phyloP scores from a whole-genome alignment of 305 asterid species.

The Stenogyne calaminthoides region DNA sequence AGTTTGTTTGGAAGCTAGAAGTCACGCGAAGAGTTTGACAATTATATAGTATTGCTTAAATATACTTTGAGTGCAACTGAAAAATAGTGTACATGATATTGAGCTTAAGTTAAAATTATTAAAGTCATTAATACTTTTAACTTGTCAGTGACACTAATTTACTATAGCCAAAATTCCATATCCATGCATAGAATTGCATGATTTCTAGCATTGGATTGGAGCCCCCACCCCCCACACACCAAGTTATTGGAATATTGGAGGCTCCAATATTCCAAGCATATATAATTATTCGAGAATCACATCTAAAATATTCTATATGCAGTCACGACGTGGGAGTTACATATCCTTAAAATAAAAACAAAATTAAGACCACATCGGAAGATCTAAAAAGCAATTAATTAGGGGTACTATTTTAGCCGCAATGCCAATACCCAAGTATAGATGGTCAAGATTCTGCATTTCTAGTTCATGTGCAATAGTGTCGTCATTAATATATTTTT shows the following conservation, averaged over 20 bases:
- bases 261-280: no score
- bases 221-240: background rate
- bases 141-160: no score
- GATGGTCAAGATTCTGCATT: background rate
- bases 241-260: no score
- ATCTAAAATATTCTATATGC: background rate
- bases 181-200: background rate
- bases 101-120: background rate
- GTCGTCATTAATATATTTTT: background rate
- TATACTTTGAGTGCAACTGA: background rate
- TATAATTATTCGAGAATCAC: background rate
- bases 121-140: background rate
- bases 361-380: background rate
- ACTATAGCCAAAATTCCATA: no score
- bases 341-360: background rate
- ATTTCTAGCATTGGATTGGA: background rate
- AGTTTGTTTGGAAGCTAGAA: background rate
- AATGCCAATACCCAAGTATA: background rate
- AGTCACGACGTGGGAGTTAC: background rate
- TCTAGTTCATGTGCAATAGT: conserved; percentile 15
- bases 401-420: background rate
- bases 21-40: background rate
- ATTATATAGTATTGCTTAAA: background rate
- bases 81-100: background rate
- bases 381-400: background rate